Conservation (phyloP, 225 moss, liverwort and hornwort genomes). For the Takakia lepidozioides region DNA sequence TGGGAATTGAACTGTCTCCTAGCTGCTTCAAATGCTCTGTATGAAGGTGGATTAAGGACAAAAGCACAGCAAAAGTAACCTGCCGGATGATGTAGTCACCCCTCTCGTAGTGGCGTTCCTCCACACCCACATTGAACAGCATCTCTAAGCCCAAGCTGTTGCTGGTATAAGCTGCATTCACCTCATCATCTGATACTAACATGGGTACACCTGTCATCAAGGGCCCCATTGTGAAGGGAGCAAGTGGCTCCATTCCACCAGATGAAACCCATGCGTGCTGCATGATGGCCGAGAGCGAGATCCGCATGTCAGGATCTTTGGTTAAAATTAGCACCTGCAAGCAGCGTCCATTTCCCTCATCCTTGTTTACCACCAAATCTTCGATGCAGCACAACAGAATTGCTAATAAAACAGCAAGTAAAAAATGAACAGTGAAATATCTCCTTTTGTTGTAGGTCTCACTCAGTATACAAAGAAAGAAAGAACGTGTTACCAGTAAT, state of each 20-base stretch:
- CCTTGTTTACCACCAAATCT: too few relatives aligned
- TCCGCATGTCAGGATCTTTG: slow-evolving; percentile 39
- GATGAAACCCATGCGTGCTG: slow-evolving; percentile 43
- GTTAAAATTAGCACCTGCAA: slow-evolving; percentile 35
- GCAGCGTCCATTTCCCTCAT: background rate
- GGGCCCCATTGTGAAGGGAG: slow-evolving; percentile 23
- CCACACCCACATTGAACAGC: slow-evolving; percentile 25
- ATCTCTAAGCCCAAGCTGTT: slow-evolving; percentile 25
- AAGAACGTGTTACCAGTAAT: slow-evolving; percentile 21
- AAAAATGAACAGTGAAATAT: too few relatives aligned
- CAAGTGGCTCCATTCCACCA: slow-evolving; percentile 18
- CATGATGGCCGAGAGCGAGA: slow-evolving; percentile 38
- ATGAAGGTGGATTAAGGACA: too few relatives aligned
- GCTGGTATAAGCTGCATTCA: slow-evolving; percentile 35
- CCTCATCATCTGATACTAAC: slow-evolving; percentile 33
- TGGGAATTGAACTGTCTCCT: too few relatives aligned
- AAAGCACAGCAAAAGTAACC: too few relatives aligned
- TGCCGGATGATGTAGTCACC: slow-evolving; percentile 49
- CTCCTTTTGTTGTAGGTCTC: too few relatives aligned
- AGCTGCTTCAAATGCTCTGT: too few relatives aligned
- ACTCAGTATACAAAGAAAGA: too few relatives aligned
- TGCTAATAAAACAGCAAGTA: too few relatives aligned
- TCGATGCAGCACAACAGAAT: too few relatives aligned
- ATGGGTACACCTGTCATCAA: slow-evolving; percentile 7
- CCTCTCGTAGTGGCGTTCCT: slow-evolving; percentile 29